Conservation (phyloP, 768 basidiomycete species). For the Suillus paluster region DNA sequence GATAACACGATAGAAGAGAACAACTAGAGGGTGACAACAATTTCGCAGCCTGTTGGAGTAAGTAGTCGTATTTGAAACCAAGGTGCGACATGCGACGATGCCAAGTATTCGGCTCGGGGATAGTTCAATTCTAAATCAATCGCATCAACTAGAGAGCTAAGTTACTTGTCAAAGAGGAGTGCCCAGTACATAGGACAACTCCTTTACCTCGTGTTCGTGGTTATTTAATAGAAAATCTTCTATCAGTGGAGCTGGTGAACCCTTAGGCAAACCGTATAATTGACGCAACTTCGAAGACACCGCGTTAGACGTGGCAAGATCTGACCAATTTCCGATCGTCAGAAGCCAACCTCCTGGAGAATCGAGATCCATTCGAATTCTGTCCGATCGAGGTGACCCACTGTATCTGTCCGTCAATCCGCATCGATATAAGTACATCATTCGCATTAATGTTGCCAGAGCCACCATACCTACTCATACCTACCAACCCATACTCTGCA, state of each 20-base stretch:
- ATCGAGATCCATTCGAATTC: neutral
- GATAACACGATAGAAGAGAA: neutral
- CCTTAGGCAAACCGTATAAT: neutral
- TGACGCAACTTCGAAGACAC: conserved; percentile 5
- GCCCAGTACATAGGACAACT: neutral
- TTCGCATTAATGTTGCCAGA: neutral
- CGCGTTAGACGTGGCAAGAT: neutral
- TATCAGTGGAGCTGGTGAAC: neutral
- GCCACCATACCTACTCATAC: neutral
- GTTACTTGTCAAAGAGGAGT: neutral
- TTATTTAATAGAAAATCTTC: conserved; percentile 3
- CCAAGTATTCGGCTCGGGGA: neutral
- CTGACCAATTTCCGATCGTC: neutral
- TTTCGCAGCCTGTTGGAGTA: neutral
- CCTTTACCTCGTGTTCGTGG: conserved; percentile 4
- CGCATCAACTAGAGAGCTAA: neutral
- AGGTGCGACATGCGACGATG: neutral
- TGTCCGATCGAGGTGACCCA: neutral
- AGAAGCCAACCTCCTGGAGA: neutral
- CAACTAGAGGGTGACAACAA: neutral
- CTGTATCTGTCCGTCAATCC: neutral
- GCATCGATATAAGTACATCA: neutral
- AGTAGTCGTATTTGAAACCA: neutral
- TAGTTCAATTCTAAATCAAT: neutral
- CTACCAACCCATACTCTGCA: neutral